Conservation (phyloP, 495 filamentous ascomycete genomes). For the Trichodelitschia bisporula region DNA sequence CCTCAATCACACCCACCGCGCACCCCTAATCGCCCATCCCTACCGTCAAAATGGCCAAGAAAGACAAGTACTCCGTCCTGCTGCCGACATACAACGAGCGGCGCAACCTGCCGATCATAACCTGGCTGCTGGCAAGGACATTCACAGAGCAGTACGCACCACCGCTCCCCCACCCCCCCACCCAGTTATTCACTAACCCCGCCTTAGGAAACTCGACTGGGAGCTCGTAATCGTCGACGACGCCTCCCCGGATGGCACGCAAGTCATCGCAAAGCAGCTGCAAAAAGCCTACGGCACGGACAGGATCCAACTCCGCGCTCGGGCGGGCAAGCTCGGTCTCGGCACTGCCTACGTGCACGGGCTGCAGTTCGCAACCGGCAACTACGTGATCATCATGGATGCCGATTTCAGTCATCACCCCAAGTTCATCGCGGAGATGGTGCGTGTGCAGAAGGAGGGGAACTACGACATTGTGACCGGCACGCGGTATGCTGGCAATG, state of each 20-base stretch:
- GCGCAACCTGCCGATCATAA: slow-evolving; percentile 83
- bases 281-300: slow-evolving; percentile 50
- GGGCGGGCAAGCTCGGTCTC: slow-evolving; percentile 82
- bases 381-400: slow-evolving; percentile 98
- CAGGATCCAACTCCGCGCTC: slow-evolving; percentile 62
- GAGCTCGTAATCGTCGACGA: slow-evolving; percentile 96
- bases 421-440: slow-evolving; percentile 85
- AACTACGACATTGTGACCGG: slow-evolving; percentile 93
- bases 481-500: slow-evolving; percentile 72
- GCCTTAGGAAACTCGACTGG: slow-evolving; percentile 67
- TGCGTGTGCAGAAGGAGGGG: slow-evolving; percentile 36
- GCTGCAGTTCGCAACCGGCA: slow-evolving; percentile 62
- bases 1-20: no score
- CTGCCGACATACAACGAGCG: slow-evolving; percentile 97
- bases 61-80: slow-evolving; percentile 84
- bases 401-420: slow-evolving; percentile 97
- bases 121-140: slow-evolving; percentile 73
- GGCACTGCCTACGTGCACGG: slow-evolving; percentile 96
- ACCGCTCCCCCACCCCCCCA: slow-evolving; percentile 8
- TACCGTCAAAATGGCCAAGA: slow-evolving; percentile 25
- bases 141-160: slow-evolving; percentile 65
- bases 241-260: slow-evolving; percentile 86
- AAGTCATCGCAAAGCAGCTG: slow-evolving; percentile 71
- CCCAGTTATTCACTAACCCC: background rate
- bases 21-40: no score